Evolutionary conservation across 768 basidiomycete genomes (phyloP).

Genomic region (Mycena galericulata): DNA sequence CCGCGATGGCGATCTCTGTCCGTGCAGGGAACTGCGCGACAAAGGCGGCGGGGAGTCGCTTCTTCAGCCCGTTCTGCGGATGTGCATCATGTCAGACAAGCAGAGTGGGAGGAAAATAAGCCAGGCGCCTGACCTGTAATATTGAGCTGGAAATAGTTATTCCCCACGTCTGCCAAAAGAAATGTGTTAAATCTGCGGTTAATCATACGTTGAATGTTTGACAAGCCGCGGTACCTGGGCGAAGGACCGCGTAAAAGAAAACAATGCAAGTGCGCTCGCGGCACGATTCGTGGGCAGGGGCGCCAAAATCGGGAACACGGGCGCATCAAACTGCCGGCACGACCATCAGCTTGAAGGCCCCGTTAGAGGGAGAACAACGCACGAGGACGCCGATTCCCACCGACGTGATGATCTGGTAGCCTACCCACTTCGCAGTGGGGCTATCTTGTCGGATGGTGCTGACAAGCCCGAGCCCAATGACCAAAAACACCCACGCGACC

Average conservation of each 20-base stretch:
- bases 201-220: too few species aligned
- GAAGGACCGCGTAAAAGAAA: constrained; percentile 45
- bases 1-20: constrained; percentile 11
- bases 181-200: too few species aligned
- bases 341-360: constrained; percentile 15
- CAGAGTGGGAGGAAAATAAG: background rate
- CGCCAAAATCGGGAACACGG: too few species aligned
- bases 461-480: constrained; percentile 53
- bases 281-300: constrained; percentile 47
- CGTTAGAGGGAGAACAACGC: background rate
- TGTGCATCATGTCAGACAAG: background rate
- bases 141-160: constrained; percentile 42
- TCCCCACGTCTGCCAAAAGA: too few species aligned
- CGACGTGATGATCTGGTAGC: constrained; percentile 40
- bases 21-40: constrained; percentile 20
- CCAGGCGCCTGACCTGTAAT: constrained; percentile 39
- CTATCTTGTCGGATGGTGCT: constrained; percentile 39
- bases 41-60: constrained; percentile 16
- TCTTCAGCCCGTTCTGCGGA: constrained; percentile 55
- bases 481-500: constrained; percentile 50
- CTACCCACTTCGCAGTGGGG: constrained; percentile 39
- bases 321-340: constrained; percentile 50
- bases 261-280: constrained; percentile 52
- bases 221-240: too few species aligned
- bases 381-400: constrained; percentile 24